These are phyloP conservation scores for Zoysia matrella DNA, from an alignment of 202 grass and related monocot genomes.

Conservation along the genomic window DNA sequence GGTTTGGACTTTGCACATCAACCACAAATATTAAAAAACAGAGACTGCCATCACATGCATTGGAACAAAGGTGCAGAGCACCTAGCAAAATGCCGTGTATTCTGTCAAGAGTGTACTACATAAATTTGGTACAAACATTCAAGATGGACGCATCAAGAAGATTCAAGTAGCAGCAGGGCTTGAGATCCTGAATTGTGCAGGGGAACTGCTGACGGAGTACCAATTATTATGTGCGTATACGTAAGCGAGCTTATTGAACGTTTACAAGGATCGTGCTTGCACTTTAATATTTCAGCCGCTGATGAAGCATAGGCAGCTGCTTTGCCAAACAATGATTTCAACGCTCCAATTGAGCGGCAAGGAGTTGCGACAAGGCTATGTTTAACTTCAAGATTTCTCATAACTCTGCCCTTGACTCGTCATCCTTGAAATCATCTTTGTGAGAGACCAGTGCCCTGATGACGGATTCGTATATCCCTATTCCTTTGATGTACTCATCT, in stretches of 20 bases:
- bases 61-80: background rate
- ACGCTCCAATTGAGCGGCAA: background rate
- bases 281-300: background rate
- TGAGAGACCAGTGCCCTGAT: slow-evolving; percentile 71
- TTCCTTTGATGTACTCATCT: slow-evolving; percentile 94
- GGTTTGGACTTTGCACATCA: background rate
- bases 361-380: background rate
- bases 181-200: background rate
- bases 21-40: background rate
- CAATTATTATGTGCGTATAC: slow-evolving; percentile 5
- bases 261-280: slow-evolving; percentile 30
- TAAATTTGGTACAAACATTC: background rate
- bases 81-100: background rate
- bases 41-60: background rate
- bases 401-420: slow-evolving; percentile 75
- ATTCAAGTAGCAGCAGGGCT: background rate
- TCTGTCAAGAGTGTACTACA: background rate
- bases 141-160: background rate
- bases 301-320: background rate
- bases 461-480: slow-evolving; percentile 73
- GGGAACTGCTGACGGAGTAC: background rate
- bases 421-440: slow-evolving; percentile 36
- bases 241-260: background rate
- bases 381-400: slow-evolving; percentile 43
- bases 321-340: background rate